phyloP scores from a whole-genome alignment of 805 yeast species.

The Nakazawaea holstii region DNA sequence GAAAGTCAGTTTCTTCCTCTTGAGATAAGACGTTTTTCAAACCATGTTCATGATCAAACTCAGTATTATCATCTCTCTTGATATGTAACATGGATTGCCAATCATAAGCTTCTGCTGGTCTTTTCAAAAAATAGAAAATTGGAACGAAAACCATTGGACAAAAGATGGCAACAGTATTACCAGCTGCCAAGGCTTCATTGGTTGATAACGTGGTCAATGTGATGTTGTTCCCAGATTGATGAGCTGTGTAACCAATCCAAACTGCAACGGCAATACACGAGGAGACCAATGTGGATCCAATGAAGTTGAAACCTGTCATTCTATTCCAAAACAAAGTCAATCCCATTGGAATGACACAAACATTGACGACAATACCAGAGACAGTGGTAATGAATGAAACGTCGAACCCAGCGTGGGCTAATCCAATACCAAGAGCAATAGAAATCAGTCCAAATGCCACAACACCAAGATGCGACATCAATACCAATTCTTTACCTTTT shows the following conservation, averaged over 20 bases:
- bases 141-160: constrained; percentile 43
- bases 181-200: constrained; percentile 50
- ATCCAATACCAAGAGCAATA: constrained; percentile 47
- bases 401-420: constrained; percentile 43
- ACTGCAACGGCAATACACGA: constrained; percentile 41
- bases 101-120: constrained; percentile 43
- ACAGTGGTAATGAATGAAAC: constrained; percentile 50
- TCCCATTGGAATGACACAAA: constrained; percentile 47
- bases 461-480: constrained; percentile 39
- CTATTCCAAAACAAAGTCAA: constrained; percentile 39
- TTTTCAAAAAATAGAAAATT: constrained; percentile 35
- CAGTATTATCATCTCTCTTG: constrained; percentile 34
- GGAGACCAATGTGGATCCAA: constrained; percentile 39
- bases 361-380: constrained; percentile 49
- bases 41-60: constrained; percentile 26
- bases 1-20: constrained; percentile 24
- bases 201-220: constrained; percentile 33
- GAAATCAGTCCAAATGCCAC: constrained; percentile 35
- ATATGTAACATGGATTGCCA: constrained; percentile 43
- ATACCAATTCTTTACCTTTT: constrained; percentile 39
- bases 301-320: constrained; percentile 41
- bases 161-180: constrained; percentile 50
- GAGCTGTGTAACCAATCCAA: constrained; percentile 30
- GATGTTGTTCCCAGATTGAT: constrained; percentile 22
- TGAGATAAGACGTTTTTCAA: constrained; percentile 21